Evolutionary conservation across 495 filamentous ascomycete species (phyloP), one percentile per base, ranked within the genome.

Genomic region (Aspergillus indologenus): DNA sequence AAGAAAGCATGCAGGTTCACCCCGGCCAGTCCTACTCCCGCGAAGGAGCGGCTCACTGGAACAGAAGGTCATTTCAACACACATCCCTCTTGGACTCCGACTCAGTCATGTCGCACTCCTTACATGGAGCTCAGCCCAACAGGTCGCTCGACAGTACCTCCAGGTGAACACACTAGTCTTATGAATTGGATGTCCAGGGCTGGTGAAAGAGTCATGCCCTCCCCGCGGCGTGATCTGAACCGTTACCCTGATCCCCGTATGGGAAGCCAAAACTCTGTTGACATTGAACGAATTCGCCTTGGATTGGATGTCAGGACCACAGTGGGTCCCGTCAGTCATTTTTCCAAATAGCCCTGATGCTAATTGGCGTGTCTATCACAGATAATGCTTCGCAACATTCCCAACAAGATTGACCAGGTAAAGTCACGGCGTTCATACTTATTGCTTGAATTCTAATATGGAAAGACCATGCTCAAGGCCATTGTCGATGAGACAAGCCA

Each of bases 311-410:
- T 88, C 53, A 82, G 89, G 20, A 91, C 87, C 15, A 90, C 89
- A 0, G 89, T 90, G 75, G 67, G 83, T 75, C 2, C 22, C n/a
- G 18, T 21, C n/a, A 4, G 7, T 11, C 23, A 6, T 14, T 24
- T 15, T 2, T 47, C 0, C 11, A 14, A 7, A 14, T n/a, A 26
- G 7, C 12, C 34, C 34, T 9, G 7, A 24, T 34, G 19, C 26
- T 56, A 5, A 26, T 40, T 19, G 19, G 3, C 26, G 18, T 3
- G 19, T 18, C 14, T 17, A 55, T 53, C 24, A 22, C 26, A 95
- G 90, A 87, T 98, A 58, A 98, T 98, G 94, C 77, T 97, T 23
- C 87, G 93, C 9, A 97, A 98, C 66, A 94, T 98, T 54, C 94
- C 94, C 5, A 96, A 96, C 73, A 90, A 90, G 65, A 86, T 97